Conservation (phyloP, 1,284 basidiomycete genomes). For the Tilletia walkeri region DNA sequence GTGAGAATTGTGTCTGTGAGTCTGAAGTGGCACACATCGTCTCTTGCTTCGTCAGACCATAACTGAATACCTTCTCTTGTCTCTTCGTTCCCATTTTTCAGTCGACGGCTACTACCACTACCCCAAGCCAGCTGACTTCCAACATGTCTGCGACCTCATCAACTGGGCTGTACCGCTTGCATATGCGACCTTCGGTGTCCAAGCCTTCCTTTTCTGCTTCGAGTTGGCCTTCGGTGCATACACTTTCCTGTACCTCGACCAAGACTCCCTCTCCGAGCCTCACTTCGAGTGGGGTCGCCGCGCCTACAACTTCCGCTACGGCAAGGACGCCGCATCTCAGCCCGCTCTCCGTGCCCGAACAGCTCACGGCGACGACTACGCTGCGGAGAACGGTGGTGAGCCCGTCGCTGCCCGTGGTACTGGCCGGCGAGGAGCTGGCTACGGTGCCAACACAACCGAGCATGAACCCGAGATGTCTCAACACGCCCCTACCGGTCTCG, state of each 20-base stretch:
- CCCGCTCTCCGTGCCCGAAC: slow-evolving; percentile 5
- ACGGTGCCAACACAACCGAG: not conserved
- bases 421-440: slow-evolving; percentile 6
- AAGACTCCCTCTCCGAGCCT: slow-evolving; percentile 61
- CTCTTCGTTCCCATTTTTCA: not conserved
- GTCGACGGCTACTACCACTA: slow-evolving; percentile 57
- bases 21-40: not conserved
- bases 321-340: not conserved
- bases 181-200: slow-evolving; percentile 56
- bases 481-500: slow-evolving; percentile 9
- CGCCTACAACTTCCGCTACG: slow-evolving; percentile 45
- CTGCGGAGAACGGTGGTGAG: not conserved
- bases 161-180: slow-evolving; percentile 54
- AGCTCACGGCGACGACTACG: not conserved
- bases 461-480: slow-evolving; percentile 8
- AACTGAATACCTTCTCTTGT: not conserved
- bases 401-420: not conserved
- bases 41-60: not conserved
- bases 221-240: slow-evolving; percentile 46
- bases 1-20: slow-evolving; percentile 52
- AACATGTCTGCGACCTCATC: slow-evolving; percentile 54
- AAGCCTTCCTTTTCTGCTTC: slow-evolving; percentile 46
- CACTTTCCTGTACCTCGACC: slow-evolving; percentile 56
- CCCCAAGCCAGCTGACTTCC: slow-evolving; percentile 54
- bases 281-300: slow-evolving; percentile 52